phyloP scores from a whole-genome alignment of 2,329 filamentous ascomycete genomes.

The Phialemonium atrogriseum region DNA sequence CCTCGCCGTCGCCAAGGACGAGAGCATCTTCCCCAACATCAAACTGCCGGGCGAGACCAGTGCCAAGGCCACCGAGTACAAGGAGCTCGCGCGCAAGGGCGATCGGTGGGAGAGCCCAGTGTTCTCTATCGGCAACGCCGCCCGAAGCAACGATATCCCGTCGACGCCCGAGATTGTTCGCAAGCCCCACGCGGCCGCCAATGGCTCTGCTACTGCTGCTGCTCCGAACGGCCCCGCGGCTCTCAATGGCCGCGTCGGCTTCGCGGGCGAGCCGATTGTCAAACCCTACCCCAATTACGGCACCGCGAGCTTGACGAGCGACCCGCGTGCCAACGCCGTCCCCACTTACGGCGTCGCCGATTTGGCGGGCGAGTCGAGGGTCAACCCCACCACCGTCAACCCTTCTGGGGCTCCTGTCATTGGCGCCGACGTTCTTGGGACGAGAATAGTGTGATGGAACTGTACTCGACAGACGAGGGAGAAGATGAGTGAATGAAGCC shows the following conservation, averaged over 20 bases:
- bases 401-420: too few relatives aligned
- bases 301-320: too few relatives aligned
- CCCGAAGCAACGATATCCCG: slow-evolving; percentile 65
- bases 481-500: too few relatives aligned
- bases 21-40: slow-evolving; percentile 84
- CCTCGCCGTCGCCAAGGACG: slow-evolving; percentile 75
- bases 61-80: slow-evolving; percentile 90
- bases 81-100: slow-evolving; percentile 76
- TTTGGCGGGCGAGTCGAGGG: too few relatives aligned
- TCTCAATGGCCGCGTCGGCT: background rate
- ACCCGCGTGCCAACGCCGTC: too few relatives aligned
- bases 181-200: slow-evolving; percentile 28
- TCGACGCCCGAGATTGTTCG: slow-evolving; percentile 40
- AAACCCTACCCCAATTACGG: too few relatives aligned
- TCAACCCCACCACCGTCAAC: too few relatives aligned
- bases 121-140: slow-evolving; percentile 76
- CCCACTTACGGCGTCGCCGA: too few relatives aligned
- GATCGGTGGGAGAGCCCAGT: slow-evolving; percentile 92
- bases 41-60: slow-evolving; percentile 81
- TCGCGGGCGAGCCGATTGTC: background rate
- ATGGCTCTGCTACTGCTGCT: background rate
- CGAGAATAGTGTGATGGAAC: too few relatives aligned
- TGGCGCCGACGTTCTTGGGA: too few relatives aligned
- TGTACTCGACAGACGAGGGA: too few relatives aligned
- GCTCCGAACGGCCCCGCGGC: background rate